Percentiles rank a stretch among this genome's conserved stretches.
These are phyloP conservation scores for Glebionis coronaria DNA, from an alignment of 129 eudicot species.

Conservation along the genomic window DNA sequence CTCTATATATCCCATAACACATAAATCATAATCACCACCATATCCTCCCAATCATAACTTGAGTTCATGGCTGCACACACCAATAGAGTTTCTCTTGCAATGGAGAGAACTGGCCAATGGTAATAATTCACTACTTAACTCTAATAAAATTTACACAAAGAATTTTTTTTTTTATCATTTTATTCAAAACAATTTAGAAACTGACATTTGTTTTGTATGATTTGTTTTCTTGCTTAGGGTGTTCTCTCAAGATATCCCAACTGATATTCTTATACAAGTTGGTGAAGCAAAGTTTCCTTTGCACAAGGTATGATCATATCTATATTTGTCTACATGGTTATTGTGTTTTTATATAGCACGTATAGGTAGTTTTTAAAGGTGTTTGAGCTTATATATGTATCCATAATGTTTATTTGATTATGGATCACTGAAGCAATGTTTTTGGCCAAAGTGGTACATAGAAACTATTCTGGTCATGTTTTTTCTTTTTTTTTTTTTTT, in stretches of 20 bases:
- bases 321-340: background rate
- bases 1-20: conserved; percentile 33
- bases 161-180: no score
- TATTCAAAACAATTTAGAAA: no score
- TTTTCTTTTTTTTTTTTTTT: no score
- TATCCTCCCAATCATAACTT: conserved; percentile 22
- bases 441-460: no score
- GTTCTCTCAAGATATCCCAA: conserved; percentile 86
- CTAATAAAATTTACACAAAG: background rate
- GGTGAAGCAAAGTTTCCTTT: conserved; percentile 81
- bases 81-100: conserved; percentile 74
- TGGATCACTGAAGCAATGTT: no score
- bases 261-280: conserved; percentile 75
- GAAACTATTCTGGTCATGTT: no score
- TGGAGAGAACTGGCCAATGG: conserved; percentile 99
- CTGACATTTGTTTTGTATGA: background rate
- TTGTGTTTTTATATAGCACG: no score
- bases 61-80: conserved; percentile 42
- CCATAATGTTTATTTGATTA: no score
- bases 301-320: conserved; percentile 67
- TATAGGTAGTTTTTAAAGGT: no score
- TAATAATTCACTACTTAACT: conserved; percentile 26
- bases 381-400: no score
- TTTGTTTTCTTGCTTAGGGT: conserved; percentile 55
- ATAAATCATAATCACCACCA: conserved; percentile 29